A percentile compares a stretch with the other conserved stretches of the same genome.
Evolutionary conservation across 805 yeast species (phyloP).

Genomic region (Starmerella apis): DNA sequence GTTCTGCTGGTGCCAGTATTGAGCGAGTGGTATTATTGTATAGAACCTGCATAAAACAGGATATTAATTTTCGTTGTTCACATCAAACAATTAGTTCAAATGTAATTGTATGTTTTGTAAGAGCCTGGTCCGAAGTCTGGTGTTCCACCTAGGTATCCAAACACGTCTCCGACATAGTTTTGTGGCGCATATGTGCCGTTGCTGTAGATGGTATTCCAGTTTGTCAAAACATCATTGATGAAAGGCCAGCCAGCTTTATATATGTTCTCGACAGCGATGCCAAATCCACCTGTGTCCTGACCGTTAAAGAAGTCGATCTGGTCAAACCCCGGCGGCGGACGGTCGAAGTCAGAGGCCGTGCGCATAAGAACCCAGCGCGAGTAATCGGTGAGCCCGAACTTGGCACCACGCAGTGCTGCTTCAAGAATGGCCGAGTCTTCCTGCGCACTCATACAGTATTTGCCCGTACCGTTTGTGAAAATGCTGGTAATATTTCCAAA

Average conservation of each 20-base stretch:
- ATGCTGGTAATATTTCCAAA: constrained; percentile 40
- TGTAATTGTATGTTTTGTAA: constrained; percentile 6
- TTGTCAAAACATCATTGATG: constrained; percentile 41
- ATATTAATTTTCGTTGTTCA: too few relatives aligned
- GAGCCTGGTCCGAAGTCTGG: constrained; percentile 31
- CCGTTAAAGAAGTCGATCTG: constrained; percentile 42
- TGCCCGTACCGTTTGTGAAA: constrained; percentile 50
- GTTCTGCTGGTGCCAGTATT: too few relatives aligned
- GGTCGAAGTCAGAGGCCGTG: constrained; percentile 49
- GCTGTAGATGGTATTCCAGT: constrained; percentile 32
- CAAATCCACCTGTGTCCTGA: constrained; percentile 43
- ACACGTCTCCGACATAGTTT: constrained; percentile 54
- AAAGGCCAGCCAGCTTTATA: constrained; percentile 46
- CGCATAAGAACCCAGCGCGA: constrained; percentile 50
- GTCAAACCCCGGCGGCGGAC: constrained; percentile 40
- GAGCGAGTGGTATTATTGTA: neutral
- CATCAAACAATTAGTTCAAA: too few relatives aligned
- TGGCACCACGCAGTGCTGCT: constrained; percentile 45
- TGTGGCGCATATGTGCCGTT: constrained; percentile 31
- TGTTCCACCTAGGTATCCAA: constrained; percentile 43
- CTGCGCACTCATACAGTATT: constrained; percentile 53
- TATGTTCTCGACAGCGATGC: constrained; percentile 43
- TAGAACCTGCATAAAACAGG: too few relatives aligned
- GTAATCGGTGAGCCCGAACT: constrained; percentile 46
- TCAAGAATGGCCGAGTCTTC: constrained; percentile 60